phyloP scores from a whole-genome alignment of 257 asterid species.

The Capsicum rhomboideum region DNA sequence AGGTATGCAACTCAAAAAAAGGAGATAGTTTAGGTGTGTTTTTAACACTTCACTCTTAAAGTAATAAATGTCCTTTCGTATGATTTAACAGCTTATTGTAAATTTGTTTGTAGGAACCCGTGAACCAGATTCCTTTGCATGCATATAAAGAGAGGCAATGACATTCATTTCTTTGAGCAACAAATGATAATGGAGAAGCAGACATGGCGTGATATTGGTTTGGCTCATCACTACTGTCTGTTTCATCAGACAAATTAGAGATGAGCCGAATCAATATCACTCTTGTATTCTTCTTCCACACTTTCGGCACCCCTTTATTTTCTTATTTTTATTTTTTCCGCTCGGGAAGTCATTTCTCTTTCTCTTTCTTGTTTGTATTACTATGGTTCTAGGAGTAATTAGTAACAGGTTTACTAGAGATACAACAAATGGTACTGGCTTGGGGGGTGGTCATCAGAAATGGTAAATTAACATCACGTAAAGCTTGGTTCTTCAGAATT shows the following conservation, averaged over 20 bases:
- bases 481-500: too few relatives aligned
- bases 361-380: not conserved
- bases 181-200: conserved; percentile 10
- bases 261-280: conserved; percentile 81
- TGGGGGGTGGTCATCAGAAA: too few relatives aligned
- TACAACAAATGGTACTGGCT: not conserved
- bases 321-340: not conserved
- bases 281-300: conserved; percentile 49
- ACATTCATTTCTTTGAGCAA: not conserved
- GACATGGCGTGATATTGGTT: conserved; percentile 30
- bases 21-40: too few relatives aligned
- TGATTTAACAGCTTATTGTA: not conserved
- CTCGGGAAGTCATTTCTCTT: not conserved
- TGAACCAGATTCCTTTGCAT: not conserved
- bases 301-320: not conserved
- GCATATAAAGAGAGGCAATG: not conserved
- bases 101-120: not conserved
- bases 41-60: too few relatives aligned
- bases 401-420: not conserved
- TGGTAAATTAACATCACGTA: too few relatives aligned
- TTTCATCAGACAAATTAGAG: not conserved
- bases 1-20: too few relatives aligned
- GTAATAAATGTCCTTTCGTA: not conserved
- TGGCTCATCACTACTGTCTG: conserved; percentile 12
- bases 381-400: too few relatives aligned